phyloP scores from a whole-genome alignment of 768 basidiomycete genomes.

The Rhodotorula taiwanensis region DNA sequence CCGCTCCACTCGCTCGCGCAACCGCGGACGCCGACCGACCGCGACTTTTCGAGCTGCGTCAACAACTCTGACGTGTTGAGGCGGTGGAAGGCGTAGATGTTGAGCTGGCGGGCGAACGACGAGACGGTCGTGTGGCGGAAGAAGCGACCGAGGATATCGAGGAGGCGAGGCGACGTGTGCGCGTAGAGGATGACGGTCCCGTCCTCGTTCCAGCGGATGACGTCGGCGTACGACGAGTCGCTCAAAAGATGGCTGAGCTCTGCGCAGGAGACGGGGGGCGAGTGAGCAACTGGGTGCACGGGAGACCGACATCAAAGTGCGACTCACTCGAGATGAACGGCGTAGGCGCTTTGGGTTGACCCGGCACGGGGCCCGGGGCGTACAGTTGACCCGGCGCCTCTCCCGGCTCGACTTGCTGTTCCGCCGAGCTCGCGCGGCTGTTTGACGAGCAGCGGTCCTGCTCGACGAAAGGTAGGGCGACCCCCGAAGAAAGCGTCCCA shows the following conservation, averaged over 20 bases:
- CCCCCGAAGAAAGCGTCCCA: not conserved
- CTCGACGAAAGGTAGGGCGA: too few species aligned
- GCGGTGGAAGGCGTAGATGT: slow-evolving; percentile 19
- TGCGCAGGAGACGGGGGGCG: not conserved
- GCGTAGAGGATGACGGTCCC: slow-evolving; percentile 11
- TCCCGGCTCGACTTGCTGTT: not conserved
- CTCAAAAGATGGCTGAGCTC: slow-evolving; percentile 21
- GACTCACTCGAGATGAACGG: slow-evolving; percentile 27
- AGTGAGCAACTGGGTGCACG: not conserved
- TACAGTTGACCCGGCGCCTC: too few species aligned
- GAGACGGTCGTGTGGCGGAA: slow-evolving; percentile 17
- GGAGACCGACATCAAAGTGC: too few species aligned
- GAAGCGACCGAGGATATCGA: slow-evolving; percentile 10
- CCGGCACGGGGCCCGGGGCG: too few species aligned
- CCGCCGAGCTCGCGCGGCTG: not conserved
- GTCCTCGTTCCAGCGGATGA: slow-evolving; percentile 11
- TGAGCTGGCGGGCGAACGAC: slow-evolving; percentile 17
- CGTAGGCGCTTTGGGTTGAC: not conserved
- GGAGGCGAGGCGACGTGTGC: slow-evolving; percentile 14
- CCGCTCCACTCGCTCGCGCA: slow-evolving; percentile 12
- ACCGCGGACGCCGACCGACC: not conserved
- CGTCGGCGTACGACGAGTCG: slow-evolving; percentile 1
- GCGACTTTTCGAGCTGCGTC: slow-evolving; percentile 5
- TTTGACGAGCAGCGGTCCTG: not conserved
- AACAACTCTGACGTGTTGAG: not conserved